These are phyloP conservation scores for Keithomyces neogunnii DNA, from an alignment of 2,329 filamentous ascomycete genomes.

Conservation along the genomic window DNA sequence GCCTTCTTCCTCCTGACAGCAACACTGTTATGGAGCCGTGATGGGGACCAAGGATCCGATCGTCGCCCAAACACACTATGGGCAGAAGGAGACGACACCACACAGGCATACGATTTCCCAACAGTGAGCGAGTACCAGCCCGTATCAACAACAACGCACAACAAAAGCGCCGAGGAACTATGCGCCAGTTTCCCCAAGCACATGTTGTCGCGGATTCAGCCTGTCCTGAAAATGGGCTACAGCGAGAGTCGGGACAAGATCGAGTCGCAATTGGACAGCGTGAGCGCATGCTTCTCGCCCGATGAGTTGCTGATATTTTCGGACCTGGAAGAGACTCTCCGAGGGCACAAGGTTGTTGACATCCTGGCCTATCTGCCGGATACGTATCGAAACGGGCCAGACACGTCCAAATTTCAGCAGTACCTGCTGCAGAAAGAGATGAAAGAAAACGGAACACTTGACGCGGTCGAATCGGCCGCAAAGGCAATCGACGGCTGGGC, in stretches of 20 bases:
- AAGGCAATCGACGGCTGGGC: constrained; percentile 36
- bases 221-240: constrained; percentile 24
- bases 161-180: constrained; percentile 18
- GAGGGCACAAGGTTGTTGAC: constrained; percentile 33
- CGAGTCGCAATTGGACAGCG: constrained; percentile 38
- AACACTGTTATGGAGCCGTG: background rate
- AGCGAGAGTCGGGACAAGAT: constrained; percentile 13
- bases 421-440: constrained; percentile 33
- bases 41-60: background rate
- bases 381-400: constrained; percentile 22
- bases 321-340: constrained; percentile 37
- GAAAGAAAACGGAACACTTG: constrained; percentile 22
- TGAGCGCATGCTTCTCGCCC: constrained; percentile 39
- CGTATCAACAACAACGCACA: constrained; percentile 14
- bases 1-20: constrained; percentile 14
- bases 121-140: constrained; percentile 22
- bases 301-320: constrained; percentile 38
- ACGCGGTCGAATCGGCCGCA: constrained; percentile 15
- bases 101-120: constrained; percentile 18
- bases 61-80: background rate
- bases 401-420: constrained; percentile 28
- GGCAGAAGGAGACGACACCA: background rate
- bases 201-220: constrained; percentile 21
- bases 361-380: constrained; percentile 21
- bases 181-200: constrained; percentile 23